phyloP scores from a whole-genome alignment of 352 stramenopile species.

The Pythium plurisporium region DNA sequence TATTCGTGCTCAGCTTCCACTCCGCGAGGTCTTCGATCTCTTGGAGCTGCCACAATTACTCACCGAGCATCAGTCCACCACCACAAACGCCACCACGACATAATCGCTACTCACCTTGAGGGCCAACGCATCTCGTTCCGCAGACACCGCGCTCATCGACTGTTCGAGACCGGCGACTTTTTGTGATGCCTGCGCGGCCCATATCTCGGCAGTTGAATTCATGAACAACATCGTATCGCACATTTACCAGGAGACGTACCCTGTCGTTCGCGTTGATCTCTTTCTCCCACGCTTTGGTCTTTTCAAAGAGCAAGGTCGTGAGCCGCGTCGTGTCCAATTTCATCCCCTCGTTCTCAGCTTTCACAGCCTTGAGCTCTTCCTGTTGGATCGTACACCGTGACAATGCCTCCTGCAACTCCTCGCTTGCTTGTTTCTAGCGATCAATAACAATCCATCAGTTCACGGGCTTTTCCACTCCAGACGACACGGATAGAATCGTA shows the following conservation, averaged over 20 bases:
- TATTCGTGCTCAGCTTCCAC: conserved; percentile 55
- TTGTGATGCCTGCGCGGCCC: conserved; percentile 31
- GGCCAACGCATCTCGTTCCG: conserved; percentile 33
- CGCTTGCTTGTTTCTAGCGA: conserved; percentile 52
- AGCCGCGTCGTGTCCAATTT: conserved; percentile 51
- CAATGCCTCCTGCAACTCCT: conserved; percentile 44
- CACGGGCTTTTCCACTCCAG: not conserved
- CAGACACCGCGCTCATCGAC: conserved; percentile 24
- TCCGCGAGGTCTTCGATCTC: conserved; percentile 53
- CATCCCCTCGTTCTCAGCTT: conserved; percentile 30
- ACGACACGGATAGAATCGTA: conserved; percentile 12
- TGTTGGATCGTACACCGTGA: conserved; percentile 28
- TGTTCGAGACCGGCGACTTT: conserved; percentile 41
- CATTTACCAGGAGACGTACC: conserved; percentile 13
- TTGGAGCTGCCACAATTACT: conserved; percentile 33
- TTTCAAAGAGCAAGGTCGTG: conserved; percentile 60
- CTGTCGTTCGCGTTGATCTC: conserved; percentile 50
- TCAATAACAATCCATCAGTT: not conserved
- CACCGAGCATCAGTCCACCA: not conserved
- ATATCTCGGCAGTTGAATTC: not conserved
- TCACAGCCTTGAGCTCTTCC: conserved; percentile 32
- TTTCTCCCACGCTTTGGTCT: conserved; percentile 69
- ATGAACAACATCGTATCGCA: too few relatives aligned
- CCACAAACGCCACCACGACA: not conserved
- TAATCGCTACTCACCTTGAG: conserved; percentile 28